Base-by-base conservation (phyloP, 352 stramenopile genomes). In the Phytopythium mirpurense region DNA sequence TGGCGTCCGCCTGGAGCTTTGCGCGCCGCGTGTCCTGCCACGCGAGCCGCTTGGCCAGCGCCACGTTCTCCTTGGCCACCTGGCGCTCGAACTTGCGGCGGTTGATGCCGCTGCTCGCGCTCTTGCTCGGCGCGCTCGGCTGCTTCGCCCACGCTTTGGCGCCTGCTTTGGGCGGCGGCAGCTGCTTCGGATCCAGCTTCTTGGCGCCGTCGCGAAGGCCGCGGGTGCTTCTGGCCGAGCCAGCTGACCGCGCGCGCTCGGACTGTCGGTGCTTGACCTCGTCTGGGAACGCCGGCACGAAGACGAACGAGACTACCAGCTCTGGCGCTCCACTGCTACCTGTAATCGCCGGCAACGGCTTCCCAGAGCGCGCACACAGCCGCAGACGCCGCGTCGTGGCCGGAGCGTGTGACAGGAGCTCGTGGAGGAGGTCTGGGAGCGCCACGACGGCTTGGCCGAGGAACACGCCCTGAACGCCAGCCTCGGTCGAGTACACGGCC, bases 61-160 rank as follows among this genome's bases (percentile, higher is more conserved):
- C 80, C 21, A 61, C 60, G 56, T 89, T 89, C 14, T 89, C 73
- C 18, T 59, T 55, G 7, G 73, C 73, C 5, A 89, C 42, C 41
- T 89, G 62, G 32, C 78, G 74, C 52, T 78, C 75, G 47, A 86
- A 82, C 26, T 60, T 59, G 18, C 59, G 59, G 14, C 78, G 67
- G 53, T 89, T 87, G 40, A 87, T 78, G 23, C 46, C 58, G 40
- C 75, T 89, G 54, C 75, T 86, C 46, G 73, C 85, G 10, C 66
- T 65, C 26, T 58, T 58, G 26, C 38, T 56, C 5, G 48, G 23
- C 3, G 50, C 40, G 26, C 15, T 47, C 32, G 31, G 19, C 29
- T 31, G 37, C 19, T 14, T 27, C 50, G 50, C 38, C 50, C 38
- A 49, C 5, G 50, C 8, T 16, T 31, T 47, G 18, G n/a, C 18